Percentiles rank a stretch among this genome's conserved stretches.
Evolutionary conservation across 2,329 filamentous ascomycete species (phyloP).

Genomic region (Aspergillus fischeri): DNA sequence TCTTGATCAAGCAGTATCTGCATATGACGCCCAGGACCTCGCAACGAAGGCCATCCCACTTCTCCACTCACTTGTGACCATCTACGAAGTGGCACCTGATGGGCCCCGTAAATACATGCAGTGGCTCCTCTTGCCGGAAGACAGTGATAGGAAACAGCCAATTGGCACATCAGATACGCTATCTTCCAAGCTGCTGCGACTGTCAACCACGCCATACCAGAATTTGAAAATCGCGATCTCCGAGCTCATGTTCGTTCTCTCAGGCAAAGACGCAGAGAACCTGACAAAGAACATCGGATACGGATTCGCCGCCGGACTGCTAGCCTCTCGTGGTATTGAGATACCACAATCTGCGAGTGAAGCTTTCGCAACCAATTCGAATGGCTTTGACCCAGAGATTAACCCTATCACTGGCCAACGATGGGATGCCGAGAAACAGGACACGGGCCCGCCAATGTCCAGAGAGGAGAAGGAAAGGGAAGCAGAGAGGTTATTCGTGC

Average conservation of each 20-base stretch:
- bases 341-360: slow-evolving; percentile 65
- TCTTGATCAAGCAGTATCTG: slow-evolving; percentile 61
- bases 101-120: slow-evolving; percentile 61
- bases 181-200: slow-evolving; percentile 69
- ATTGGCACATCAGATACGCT: slow-evolving; percentile 73
- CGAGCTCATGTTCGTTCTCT: slow-evolving; percentile 80
- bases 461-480: slow-evolving; percentile 88
- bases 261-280: slow-evolving; percentile 69
- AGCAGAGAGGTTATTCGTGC: slow-evolving; percentile 80
- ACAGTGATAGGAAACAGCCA: slow-evolving; percentile 69
- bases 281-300: slow-evolving; percentile 94
- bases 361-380: slow-evolving; percentile 41
- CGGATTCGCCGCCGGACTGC: slow-evolving; percentile 85
- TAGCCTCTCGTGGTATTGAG: slow-evolving; percentile 77
- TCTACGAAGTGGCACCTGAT: slow-evolving; percentile 67
- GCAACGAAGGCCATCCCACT: slow-evolving; percentile 69
- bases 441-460: slow-evolving; percentile 70
- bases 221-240: slow-evolving; percentile 71
- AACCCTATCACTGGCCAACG: slow-evolving; percentile 89
- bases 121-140: slow-evolving; percentile 66
- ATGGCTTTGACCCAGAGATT: slow-evolving; percentile 38
- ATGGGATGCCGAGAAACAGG: slow-evolving; percentile 60
- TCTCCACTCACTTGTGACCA: slow-evolving; percentile 65
- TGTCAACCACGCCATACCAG: slow-evolving; percentile 71
- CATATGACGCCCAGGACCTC: slow-evolving; percentile 65